Evolutionary conservation across 768 basidiomycete species (phyloP), one percentile per base, ranked within the genome.

Genomic region (Coprinellus micaceus): DNA sequence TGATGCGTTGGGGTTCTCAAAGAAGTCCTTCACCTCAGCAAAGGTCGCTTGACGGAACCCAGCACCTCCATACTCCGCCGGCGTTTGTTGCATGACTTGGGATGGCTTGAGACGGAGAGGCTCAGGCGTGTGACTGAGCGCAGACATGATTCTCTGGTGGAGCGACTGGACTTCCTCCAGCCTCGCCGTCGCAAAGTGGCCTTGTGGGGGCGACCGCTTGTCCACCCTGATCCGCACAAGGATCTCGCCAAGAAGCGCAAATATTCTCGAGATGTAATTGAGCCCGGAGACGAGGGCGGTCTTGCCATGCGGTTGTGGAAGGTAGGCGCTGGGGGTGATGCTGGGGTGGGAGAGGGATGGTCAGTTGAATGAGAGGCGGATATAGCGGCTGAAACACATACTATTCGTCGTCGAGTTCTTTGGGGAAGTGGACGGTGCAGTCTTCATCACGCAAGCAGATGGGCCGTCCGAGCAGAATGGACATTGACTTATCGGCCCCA

Each of bases 401-500:
- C 90, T 91, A 92, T 75, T 92, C 90, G 67, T 93, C 90, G 70
- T 93, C 90, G 56, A 93, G 74, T 71, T 93, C 90, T 70, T 86
- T 89, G 25, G 91, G 91, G 72, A 92, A 91, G 67, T 91, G 86
- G 2, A 91, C 82, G 9, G 90, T 91, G 70, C 91, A 94, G 69
- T 96, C 93, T 67, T 94, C 94, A 65, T 94, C 91, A 52, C 90
- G 82, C 64, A 94, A 76, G 69, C 85, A 90, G 60, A 94, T 90
- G 37, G 91, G 91, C 57, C 92, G 79, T 17, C 89, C 90, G 44
- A 93, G 77, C 40, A 94, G 75, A 62, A 93, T 88, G 47, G 89
- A 88, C 86, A 88, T 89, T 17, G 91, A 92, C 71, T 93, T 93
- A 69, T 95, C 94, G 60, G 91, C 91, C 67, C 89, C 91, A 65